phyloP scores from a whole-genome alignment of 2,329 filamentous ascomycete genomes.

The Podosphaera aphanis region DNA sequence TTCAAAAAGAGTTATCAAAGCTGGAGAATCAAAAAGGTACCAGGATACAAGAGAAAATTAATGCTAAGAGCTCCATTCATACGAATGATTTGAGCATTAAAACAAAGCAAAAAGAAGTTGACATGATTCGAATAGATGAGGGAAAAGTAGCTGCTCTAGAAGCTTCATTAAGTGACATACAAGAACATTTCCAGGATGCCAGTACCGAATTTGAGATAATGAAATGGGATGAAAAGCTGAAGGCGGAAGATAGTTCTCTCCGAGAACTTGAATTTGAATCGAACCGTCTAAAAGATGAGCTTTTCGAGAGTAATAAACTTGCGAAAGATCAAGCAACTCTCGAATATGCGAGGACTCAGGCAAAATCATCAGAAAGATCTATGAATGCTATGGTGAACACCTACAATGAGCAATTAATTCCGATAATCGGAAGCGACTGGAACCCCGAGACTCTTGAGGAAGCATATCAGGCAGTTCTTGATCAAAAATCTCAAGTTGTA shows the following conservation, averaged over 20 bases:
- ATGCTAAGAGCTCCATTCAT: conserved; percentile 47
- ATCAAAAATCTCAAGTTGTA: conserved; percentile 31
- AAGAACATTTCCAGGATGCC: conserved; percentile 34
- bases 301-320: conserved; percentile 59
- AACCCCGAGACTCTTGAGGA: conserved; percentile 42
- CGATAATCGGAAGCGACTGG: conserved; percentile 44
- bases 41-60: conserved; percentile 49
- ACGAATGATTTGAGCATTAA: conserved; percentile 48
- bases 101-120: conserved; percentile 41
- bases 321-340: conserved; percentile 67
- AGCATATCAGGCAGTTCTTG: conserved; percentile 40
- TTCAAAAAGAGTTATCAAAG: conserved; percentile 47
- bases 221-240: conserved; percentile 48
- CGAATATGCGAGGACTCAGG: conserved; percentile 60
- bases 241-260: conserved; percentile 39
- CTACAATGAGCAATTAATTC: conserved; percentile 46
- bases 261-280: conserved; percentile 47
- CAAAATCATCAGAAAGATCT: conserved; percentile 47
- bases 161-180: conserved; percentile 45
- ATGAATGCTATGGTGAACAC: conserved; percentile 56
- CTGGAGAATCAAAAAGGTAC: conserved; percentile 53
- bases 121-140: conserved; percentile 64
- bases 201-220: conserved; percentile 38
- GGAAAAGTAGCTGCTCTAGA: conserved; percentile 59
- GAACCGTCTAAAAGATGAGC: conserved; percentile 51